Evolutionary conservation across 164 flowering plant species (phyloP).

Genomic region (Berberis vulgaris): DNA sequence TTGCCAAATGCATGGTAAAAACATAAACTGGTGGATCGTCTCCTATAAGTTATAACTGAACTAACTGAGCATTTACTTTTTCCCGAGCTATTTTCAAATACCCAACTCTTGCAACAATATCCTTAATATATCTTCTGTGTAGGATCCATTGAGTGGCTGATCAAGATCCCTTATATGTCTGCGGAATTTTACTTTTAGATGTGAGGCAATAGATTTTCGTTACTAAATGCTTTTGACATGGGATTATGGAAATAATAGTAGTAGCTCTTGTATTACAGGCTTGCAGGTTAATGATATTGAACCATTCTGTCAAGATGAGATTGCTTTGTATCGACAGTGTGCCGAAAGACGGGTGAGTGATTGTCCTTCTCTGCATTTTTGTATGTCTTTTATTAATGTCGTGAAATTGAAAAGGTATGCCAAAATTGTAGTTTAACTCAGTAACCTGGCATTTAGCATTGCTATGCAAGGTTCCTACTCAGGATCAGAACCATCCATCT

Average conservation of each 20-base stretch:
- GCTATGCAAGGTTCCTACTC: too few relatives aligned
- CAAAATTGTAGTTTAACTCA: too few relatives aligned
- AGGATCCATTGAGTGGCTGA: background rate
- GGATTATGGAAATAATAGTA: background rate
- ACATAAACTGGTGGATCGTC: too few relatives aligned
- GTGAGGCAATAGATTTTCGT: background rate
- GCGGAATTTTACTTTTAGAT: background rate
- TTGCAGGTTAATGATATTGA: constrained; percentile 87
- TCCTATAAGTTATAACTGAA: too few relatives aligned
- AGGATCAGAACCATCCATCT: too few relatives aligned
- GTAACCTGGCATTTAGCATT: too few relatives aligned
- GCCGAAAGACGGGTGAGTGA: constrained; percentile 74
- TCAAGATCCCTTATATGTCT: background rate
- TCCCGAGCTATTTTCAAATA: too few relatives aligned
- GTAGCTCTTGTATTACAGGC: constrained; percentile 31
- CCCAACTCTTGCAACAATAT: too few relatives aligned
- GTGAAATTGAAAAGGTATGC: too few relatives aligned
- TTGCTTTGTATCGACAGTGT: constrained; percentile 73
- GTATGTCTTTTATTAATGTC: background rate
- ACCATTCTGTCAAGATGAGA: constrained; percentile 96
- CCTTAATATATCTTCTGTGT: background rate
- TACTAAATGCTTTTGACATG: background rate
- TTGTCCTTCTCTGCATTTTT: constrained; percentile 2
- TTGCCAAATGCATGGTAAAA: too few relatives aligned
- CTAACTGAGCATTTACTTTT: too few relatives aligned